phyloP scores from a whole-genome alignment of 1,139 yeast genomes.

The Eremothecium gossypii region DNA sequence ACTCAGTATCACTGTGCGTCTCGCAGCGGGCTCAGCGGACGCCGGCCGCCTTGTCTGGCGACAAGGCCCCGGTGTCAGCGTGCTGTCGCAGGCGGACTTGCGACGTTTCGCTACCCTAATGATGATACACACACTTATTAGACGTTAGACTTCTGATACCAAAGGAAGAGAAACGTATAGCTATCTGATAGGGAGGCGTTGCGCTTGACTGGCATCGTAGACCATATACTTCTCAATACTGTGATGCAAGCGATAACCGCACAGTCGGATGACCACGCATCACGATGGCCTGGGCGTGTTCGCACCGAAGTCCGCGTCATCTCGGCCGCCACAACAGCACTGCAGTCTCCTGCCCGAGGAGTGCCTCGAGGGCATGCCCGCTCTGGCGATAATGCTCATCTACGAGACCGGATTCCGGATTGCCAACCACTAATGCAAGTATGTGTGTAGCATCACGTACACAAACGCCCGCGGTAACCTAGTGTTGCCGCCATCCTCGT shows the following conservation, averaged over 20 bases:
- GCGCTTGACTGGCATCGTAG: no score
- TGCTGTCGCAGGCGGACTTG: no score
- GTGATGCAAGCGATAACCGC: no score
- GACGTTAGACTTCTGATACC: conserved; percentile 33
- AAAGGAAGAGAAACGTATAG: conserved; percentile 23
- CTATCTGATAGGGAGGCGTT: conserved; percentile 13
- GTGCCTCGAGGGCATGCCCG: conserved; percentile 53
- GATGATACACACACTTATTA: conserved; percentile 26
- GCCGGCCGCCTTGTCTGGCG: no score
- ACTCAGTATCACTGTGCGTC: no score
- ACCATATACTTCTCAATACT: no score
- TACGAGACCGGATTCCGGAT: conserved; percentile 52
- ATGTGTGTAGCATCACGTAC: conserved; percentile 47
- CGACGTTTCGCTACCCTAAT: conserved; percentile 4
- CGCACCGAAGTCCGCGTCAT: conserved; percentile 47
- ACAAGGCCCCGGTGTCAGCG: no score
- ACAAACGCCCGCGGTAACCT: conserved; percentile 28
- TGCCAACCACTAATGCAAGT: conserved; percentile 69
- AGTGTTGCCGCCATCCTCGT: conserved; percentile 54
- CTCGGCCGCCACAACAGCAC: conserved; percentile 51
- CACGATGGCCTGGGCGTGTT: conserved; percentile 82
- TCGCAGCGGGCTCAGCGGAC: no score
- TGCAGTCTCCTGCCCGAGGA: conserved; percentile 55
- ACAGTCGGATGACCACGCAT: no score
- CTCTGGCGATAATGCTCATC: conserved; percentile 57